Percentiles rank a stretch among this genome's conserved stretches.
phyloP scores from a whole-genome alignment of 345 rosid species.

The Aquilaria sinensis region DNA sequence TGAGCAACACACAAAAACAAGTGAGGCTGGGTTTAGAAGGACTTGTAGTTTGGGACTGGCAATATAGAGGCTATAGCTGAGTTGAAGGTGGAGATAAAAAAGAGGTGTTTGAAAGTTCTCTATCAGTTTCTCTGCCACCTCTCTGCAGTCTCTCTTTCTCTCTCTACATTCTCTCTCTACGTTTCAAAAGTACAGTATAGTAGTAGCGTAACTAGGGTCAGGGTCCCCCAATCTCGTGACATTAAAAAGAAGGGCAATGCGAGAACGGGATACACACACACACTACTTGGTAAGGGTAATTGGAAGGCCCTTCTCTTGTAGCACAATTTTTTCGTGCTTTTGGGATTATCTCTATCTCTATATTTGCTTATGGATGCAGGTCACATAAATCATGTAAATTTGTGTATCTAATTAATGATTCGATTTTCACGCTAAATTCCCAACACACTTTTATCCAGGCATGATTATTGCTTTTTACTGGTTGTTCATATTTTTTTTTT shows the following conservation, averaged over 20 bases:
- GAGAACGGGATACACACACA: neutral
- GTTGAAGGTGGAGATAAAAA: slow-evolving; percentile 37
- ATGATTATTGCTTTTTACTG: no score
- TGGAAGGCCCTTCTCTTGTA: no score
- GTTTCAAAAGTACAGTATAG: slow-evolving; percentile 13
- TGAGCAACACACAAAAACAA: no score
- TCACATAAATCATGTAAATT: no score
- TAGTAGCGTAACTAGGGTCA: slow-evolving; percentile 35
- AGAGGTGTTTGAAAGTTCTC: slow-evolving; percentile 72
- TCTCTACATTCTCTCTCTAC: slow-evolving; percentile 28
- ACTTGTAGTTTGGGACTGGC: slow-evolving; percentile 73
- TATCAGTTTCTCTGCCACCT: slow-evolving; percentile 80
- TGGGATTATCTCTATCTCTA: no score
- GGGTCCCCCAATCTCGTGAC: slow-evolving; percentile 64
- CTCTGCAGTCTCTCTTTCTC: slow-evolving; percentile 35
- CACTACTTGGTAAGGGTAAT: no score
- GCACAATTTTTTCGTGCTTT: no score
- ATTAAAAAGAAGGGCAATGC: slow-evolving; percentile 39
- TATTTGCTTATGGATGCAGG: no score
- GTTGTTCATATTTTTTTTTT: no score
- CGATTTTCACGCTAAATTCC: no score
- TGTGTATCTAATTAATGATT: no score
- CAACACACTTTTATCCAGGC: no score
- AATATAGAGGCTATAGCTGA: slow-evolving; percentile 51
- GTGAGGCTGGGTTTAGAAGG: slow-evolving; percentile 27